Evolutionary conservation across 495 filamentous ascomycete species (phyloP).

Genomic region (Pseudevernia furfuracea): DNA sequence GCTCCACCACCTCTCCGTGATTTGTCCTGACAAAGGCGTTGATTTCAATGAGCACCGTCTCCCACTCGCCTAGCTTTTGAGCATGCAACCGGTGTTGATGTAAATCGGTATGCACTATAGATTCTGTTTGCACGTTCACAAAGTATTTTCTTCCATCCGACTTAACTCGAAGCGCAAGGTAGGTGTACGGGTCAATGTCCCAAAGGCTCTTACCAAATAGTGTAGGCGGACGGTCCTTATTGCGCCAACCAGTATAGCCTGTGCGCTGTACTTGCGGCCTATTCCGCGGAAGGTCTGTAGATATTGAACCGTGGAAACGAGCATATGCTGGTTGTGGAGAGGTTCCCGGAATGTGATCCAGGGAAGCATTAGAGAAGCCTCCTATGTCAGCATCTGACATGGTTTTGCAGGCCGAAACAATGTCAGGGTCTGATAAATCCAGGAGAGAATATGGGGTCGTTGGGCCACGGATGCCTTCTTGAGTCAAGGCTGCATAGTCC

Average conservation of each 20-base stretch:
- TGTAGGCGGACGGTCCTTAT: conserved; percentile 46
- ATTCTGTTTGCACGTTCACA: conserved; percentile 92
- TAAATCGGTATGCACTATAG: conserved; percentile 82
- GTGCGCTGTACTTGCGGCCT: conserved; percentile 59
- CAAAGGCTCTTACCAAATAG: conserved; percentile 76
- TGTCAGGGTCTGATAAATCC: conserved; percentile 54
- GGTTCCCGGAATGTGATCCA: conserved; percentile 55
- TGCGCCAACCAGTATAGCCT: conserved; percentile 89
- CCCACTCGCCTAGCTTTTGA: conserved; percentile 77
- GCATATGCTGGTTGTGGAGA: conserved; percentile 49
- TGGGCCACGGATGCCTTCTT: conserved; percentile 42
- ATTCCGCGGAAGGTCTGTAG: conserved; percentile 70
- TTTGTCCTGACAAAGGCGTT: conserved; percentile 93
- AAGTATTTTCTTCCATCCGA: conserved; percentile 89
- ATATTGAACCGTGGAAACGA: conserved; percentile 81
- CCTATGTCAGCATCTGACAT: conserved; percentile 85
- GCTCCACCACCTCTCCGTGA: conserved; percentile 80
- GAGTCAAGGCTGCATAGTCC: conserved; percentile 38
- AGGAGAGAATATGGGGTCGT: conserved; percentile 43
- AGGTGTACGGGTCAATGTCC: conserved; percentile 83
- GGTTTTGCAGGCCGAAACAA: conserved; percentile 61
- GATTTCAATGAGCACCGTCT: conserved; percentile 83
- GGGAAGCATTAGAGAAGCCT: conserved; percentile 64
- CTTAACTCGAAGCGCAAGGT: conserved; percentile 82
- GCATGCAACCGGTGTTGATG: conserved; percentile 91